Base-by-base conservation (phyloP, 257 asterid species). In the Knoxia roxburghii region DNA sequence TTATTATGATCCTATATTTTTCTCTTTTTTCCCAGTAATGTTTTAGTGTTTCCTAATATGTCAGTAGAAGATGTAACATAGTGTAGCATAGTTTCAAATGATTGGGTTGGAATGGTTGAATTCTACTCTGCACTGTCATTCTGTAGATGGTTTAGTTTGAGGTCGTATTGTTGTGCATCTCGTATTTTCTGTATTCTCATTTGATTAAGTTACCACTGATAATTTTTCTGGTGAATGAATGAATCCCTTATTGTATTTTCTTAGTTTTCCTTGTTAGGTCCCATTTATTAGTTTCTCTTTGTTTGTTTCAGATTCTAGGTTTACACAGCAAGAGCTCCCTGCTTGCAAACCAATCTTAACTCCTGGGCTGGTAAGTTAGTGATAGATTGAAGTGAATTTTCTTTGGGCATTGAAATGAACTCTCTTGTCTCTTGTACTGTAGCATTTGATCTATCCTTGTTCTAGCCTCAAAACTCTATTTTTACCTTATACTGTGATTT, bases 281-380 rank as follows among this genome's bases (percentile, higher is more conserved):
- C 11, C 46, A 11, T 27, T 15, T 13, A 32, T n/a, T 11, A 14
- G 60, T 41, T 41, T n/a, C 18, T 18, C 14, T 20, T n/a, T 51
- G 11, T 54, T 20, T 79, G 59, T 62, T 78, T 26, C 83, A 93
- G 99, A 89, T 93, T 93, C 97, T 0, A 90, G 79, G 84, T 93
- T 93, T 69, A 85, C 95, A 37, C 99, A 93, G 72, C 97, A 93
- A 86, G 99, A 93, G 67, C 96, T 93, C 72, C 96, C 97, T 8
- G 97, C 99, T 60, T 93, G 95, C 83, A 93, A 93, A 72, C 99
- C 97, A 51, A 90, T 93, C 70, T 73, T 90, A 76, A 88, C 96
- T 73, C 99, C 99, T 66, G 85, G 82, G 73, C 59, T 85, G 95
- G 99, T 93, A 76, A 57, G 65, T 46, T 61, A 13, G 2, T 33